These are phyloP conservation scores for Saksenaea vasiformis DNA, from an alignment of 371 early-diverging fungal species.

Conservation along the genomic window DNA sequence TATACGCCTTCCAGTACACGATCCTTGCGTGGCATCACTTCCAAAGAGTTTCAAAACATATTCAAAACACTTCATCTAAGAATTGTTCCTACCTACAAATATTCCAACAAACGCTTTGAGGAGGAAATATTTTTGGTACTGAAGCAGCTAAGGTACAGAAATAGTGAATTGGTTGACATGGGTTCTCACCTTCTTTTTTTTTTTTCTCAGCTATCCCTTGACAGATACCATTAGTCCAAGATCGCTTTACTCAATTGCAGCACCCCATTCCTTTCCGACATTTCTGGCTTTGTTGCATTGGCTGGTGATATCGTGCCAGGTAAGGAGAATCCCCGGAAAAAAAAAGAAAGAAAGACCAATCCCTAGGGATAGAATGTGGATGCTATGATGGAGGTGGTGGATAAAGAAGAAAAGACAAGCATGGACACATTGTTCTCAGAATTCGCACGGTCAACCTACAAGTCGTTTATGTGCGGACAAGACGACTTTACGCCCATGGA, in stretches of 20 bases:
- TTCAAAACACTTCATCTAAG: slow-evolving; percentile 88
- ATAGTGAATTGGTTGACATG: not conserved
- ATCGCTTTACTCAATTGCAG: slow-evolving; percentile 79
- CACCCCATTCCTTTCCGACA: slow-evolving; percentile 89
- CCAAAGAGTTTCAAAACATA: slow-evolving; percentile 87
- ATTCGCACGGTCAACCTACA: slow-evolving; percentile 55
- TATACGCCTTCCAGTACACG: slow-evolving; percentile 69
- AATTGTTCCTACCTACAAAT: slow-evolving; percentile 75
- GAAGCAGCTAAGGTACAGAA: slow-evolving; percentile 63
- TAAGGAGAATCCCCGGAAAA: slow-evolving; percentile 27
- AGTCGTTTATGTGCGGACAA: slow-evolving; percentile 56
- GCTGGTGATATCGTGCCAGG: slow-evolving; percentile 83
- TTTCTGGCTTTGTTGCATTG: slow-evolving; percentile 88
- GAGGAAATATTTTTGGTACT: slow-evolving; percentile 84
- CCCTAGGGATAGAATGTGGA: not conserved
- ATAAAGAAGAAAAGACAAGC: slow-evolving; percentile 40
- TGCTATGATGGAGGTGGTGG: slow-evolving; percentile 21
- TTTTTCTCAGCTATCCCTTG: slow-evolving; percentile 83
- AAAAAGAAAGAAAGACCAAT: slow-evolving; percentile 13
- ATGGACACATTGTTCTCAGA: slow-evolving; percentile 70
- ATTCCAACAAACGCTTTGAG: slow-evolving; percentile 75
- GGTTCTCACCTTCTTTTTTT: not conserved
- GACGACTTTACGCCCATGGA: slow-evolving; percentile 66
- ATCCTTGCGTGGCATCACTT: slow-evolving; percentile 69
- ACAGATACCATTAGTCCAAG: slow-evolving; percentile 87